Evolutionary conservation across 371 early-diverging fungal genomes (phyloP).

Genomic region (Ordospora pajunii): DNA sequence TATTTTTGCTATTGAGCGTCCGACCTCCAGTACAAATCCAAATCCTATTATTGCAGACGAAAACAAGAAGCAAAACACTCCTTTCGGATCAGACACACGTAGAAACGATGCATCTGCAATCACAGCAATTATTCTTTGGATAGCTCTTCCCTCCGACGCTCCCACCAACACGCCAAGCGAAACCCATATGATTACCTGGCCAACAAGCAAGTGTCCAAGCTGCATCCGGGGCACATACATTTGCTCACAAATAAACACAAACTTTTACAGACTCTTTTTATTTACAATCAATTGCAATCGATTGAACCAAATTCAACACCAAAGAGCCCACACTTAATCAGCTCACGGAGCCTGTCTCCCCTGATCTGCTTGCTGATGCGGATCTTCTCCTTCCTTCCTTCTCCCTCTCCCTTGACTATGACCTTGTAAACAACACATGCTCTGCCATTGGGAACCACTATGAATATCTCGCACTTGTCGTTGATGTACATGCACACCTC

Average conservation of each 20-base stretch:
- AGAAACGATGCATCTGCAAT: background rate
- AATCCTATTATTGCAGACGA: background rate
- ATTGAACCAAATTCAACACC: background rate
- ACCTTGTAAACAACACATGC: background rate
- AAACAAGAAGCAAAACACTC: constrained; percentile 24
- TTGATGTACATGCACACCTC: constrained; percentile 8
- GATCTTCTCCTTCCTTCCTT: background rate
- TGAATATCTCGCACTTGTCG: background rate
- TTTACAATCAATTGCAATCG: background rate
- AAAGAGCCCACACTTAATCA: background rate
- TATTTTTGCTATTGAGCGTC: background rate
- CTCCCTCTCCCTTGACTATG: background rate
- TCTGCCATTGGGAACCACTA: background rate
- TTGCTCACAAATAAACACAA: background rate
- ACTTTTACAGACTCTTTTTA: constrained; percentile 6
- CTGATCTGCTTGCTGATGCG: background rate
- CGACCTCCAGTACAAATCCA: constrained; percentile 5
- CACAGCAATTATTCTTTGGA: background rate
- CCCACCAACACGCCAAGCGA: background rate
- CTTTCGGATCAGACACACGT: constrained; percentile 21
- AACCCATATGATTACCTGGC: background rate
- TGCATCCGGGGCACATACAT: constrained; percentile 2
- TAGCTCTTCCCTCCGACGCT: background rate
- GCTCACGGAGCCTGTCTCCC: background rate
- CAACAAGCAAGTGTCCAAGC: constrained; percentile 1